These are phyloP conservation scores for Lathyrus oleraceus DNA, from an alignment of 306 rosid species.

Conservation along the genomic window DNA sequence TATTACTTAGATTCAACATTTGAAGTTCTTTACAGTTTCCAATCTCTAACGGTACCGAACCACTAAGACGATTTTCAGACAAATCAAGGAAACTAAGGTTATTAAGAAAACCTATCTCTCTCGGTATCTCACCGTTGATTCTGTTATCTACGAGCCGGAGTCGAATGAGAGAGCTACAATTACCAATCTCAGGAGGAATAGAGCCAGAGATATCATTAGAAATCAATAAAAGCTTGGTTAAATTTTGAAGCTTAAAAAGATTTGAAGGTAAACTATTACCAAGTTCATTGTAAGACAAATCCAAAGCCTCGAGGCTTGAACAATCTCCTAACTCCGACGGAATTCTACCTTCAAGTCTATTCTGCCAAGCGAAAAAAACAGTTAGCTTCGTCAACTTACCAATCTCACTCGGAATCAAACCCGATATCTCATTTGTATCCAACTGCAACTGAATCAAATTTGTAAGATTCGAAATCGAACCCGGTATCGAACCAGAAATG, in stretches of 20 bases:
- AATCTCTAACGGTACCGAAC: constrained; percentile 63
- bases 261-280: constrained; percentile 66
- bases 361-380: constrained; percentile 84
- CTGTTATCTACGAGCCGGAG: constrained; percentile 62
- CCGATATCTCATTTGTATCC: constrained; percentile 72
- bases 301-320: constrained; percentile 66
- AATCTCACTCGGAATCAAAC: constrained; percentile 65
- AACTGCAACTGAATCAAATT: constrained; percentile 77
- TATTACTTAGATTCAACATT: constrained; percentile 80
- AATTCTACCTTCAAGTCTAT: constrained; percentile 76
- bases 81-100: constrained; percentile 74
- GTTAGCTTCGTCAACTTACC: constrained; percentile 60
- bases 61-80: constrained; percentile 65
- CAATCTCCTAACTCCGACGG: constrained; percentile 66
- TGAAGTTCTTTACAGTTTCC: constrained; percentile 71
- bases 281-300: constrained; percentile 75
- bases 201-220: constrained; percentile 74
- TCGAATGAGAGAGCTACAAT: constrained; percentile 67
- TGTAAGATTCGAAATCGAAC: constrained; percentile 56
- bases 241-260: constrained; percentile 68
- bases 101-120: constrained; percentile 58
- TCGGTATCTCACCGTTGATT: constrained; percentile 71
- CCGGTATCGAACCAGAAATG: constrained; percentile 76
- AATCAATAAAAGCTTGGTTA: constrained; percentile 72
- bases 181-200: constrained; percentile 68